Conservation (phyloP, 345 rosid genomes). For the Populus alba region DNA sequence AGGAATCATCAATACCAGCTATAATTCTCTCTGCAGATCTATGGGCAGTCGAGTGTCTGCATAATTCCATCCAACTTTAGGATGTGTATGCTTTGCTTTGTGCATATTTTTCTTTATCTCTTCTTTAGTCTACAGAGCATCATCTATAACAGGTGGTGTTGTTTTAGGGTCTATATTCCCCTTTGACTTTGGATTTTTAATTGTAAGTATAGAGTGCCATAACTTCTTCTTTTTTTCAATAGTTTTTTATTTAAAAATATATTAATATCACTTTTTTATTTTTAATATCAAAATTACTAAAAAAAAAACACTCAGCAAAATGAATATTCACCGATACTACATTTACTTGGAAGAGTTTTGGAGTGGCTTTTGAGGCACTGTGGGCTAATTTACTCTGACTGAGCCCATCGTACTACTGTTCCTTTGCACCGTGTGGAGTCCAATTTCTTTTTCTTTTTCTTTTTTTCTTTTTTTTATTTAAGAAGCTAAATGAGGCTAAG, state of each 20-base stretch:
- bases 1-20: background rate
- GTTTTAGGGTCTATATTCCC: background rate
- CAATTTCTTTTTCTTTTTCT: too few species aligned
- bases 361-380: background rate
- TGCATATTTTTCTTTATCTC: background rate
- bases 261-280: too few species aligned
- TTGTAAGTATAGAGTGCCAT: too few species aligned
- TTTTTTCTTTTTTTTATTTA: background rate
- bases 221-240: too few species aligned
- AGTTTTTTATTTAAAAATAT: too few species aligned
- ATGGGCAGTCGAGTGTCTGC: background rate
- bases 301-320: too few species aligned
- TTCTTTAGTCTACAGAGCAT: background rate
- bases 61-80: background rate
- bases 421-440: too few species aligned
- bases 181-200: background rate
- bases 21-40: background rate
- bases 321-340: too few species aligned
- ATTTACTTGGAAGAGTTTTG: background rate
- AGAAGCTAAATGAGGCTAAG: background rate
- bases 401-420: background rate
- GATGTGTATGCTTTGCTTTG: background rate
- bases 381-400: background rate
- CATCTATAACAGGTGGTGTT: background rate
- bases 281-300: too few species aligned